Evolutionary conservation across 1,139 yeast species (phyloP).

Genomic region (Petasospora fabianii): DNA sequence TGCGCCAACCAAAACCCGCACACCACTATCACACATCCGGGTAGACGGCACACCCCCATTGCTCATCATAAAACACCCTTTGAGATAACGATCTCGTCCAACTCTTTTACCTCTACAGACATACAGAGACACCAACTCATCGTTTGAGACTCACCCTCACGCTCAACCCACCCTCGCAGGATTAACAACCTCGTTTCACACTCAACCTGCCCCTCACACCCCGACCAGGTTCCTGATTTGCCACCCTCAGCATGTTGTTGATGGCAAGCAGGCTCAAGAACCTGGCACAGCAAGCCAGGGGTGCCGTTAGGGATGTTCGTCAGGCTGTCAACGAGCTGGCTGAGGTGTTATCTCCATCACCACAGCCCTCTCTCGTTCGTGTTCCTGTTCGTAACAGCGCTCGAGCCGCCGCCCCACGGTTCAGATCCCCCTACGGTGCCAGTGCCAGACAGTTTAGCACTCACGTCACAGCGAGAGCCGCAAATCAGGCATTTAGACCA

Average conservation of each 20-base stretch:
- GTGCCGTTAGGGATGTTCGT: slow-evolving; percentile 35
- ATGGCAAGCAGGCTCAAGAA: slow-evolving; percentile 26
- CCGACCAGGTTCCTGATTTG: slow-evolving; percentile 1
- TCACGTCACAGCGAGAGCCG: slow-evolving; percentile 10
- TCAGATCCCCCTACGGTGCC: slow-evolving; percentile 16
- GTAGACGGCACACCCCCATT: too few relatives aligned
- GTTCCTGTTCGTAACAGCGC: slow-evolving; percentile 23
- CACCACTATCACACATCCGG: too few relatives aligned
- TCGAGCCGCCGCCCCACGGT: slow-evolving; percentile 1
- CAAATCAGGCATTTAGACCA: background rate
- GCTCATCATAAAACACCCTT: too few relatives aligned
- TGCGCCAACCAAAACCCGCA: slow-evolving; percentile 6
- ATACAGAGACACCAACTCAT: background rate
- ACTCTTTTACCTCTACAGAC: background rate
- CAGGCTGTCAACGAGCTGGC: slow-evolving; percentile 36
- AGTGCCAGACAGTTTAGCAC: slow-evolving; percentile 20
- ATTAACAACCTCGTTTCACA: background rate
- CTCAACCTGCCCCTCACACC: background rate
- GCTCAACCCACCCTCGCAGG: background rate
- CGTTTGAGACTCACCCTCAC: background rate
- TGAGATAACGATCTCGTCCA: too few relatives aligned
- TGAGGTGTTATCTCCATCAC: slow-evolving; percentile 22
- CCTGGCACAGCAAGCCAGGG: slow-evolving; percentile 32
- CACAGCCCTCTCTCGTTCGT: slow-evolving; percentile 27
- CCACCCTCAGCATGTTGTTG: slow-evolving; percentile 19